phyloP scores from a whole-genome alignment of 371 early-diverging fungal genomes.

The Coemansia sp. region DNA sequence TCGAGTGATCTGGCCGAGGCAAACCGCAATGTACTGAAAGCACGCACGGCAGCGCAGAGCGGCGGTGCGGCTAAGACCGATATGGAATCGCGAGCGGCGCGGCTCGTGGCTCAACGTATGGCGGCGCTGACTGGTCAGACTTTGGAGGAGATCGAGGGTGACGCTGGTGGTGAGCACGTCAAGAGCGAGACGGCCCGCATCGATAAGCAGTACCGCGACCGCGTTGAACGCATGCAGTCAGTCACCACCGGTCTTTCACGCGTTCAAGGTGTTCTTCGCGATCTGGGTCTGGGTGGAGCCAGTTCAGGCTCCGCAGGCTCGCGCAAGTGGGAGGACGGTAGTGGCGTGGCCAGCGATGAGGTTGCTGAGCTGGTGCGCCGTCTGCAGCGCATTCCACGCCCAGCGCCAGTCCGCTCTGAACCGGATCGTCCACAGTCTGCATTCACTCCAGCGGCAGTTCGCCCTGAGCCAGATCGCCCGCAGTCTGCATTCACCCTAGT shows the following conservation, averaged over 20 bases:
- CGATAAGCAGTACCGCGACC: constrained; percentile 12
- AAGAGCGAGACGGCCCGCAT: constrained; percentile 12
- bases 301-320: constrained; percentile 12
- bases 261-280: constrained; percentile 19
- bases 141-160: constrained; percentile 8
- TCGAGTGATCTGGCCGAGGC: constrained; percentile 24
- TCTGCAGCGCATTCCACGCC: constrained; percentile 30
- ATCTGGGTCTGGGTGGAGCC: neutral
- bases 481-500: constrained; percentile 3
- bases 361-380: constrained; percentile 48
- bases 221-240: constrained; percentile 21
- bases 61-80: constrained; percentile 7
- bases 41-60: constrained; percentile 23
- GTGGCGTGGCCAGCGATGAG: constrained; percentile 49
- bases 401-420: neutral
- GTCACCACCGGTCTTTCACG: constrained; percentile 21
- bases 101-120: constrained; percentile 59
- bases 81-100: constrained; percentile 47
- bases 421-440: constrained; percentile 4
- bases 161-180: neutral
- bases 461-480: neutral
- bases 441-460: neutral
- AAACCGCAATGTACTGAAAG: constrained; percentile 30
- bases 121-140: constrained; percentile 57
- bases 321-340: constrained; percentile 55